Percentiles rank a stretch among this genome's conserved stretches.
These are phyloP conservation scores for Botrytis sinoallii DNA, from an alignment of 2,329 filamentous ascomycete species.

Conservation along the genomic window DNA sequence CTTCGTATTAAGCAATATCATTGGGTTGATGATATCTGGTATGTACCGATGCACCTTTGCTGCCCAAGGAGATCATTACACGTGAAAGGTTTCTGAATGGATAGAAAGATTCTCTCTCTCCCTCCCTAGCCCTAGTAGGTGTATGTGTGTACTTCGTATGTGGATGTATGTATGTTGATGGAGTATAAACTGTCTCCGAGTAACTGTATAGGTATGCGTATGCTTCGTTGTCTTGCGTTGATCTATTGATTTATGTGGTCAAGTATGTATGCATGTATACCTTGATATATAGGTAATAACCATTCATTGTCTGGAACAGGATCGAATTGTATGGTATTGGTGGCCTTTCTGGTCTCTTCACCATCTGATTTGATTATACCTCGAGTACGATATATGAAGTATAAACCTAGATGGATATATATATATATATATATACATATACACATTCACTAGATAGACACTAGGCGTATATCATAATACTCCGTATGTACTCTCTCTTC, in stretches of 20 bases:
- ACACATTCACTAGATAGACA: neutral
- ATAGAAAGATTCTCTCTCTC: neutral
- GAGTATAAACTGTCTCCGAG: neutral
- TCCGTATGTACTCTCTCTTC: neutral
- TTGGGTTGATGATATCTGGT: neutral
- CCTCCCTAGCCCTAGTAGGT: neutral
- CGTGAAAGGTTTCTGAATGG: neutral
- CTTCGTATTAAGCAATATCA: neutral
- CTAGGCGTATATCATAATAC: neutral
- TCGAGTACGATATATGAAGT: neutral
- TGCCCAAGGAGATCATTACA: neutral
- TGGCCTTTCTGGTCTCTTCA: too few species aligned
- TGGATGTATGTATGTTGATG: neutral
- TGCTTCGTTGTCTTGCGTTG: neutral
- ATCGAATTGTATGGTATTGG: neutral
- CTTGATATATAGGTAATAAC: neutral
- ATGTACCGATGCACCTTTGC: neutral
- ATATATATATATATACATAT: too few species aligned
- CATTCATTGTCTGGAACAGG: neutral
- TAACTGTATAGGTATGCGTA: neutral
- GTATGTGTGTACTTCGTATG: neutral
- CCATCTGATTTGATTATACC: neutral
- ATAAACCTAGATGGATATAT: too few species aligned
- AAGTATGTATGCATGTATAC: neutral
- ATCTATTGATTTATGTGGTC: neutral